Evolutionary conservation across 1,284 basidiomycete species (phyloP).

Genomic region (Puccinia polysora): DNA sequence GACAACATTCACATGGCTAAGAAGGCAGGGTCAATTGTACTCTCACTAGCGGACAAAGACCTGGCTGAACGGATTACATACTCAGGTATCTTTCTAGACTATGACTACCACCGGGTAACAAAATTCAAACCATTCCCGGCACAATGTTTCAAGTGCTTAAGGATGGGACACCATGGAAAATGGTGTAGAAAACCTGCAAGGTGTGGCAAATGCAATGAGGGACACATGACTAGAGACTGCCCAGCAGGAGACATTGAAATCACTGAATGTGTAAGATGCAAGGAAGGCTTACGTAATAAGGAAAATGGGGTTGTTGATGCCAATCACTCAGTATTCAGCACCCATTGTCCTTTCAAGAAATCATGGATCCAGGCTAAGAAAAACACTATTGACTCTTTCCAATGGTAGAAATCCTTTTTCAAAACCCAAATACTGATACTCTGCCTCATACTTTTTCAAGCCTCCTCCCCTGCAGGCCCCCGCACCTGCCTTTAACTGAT

Average conservation of each 20-base stretch:
- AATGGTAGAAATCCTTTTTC: too few species aligned
- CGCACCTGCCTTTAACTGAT: too few species aligned
- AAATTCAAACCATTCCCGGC: not conserved
- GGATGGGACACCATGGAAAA: conserved; percentile 1
- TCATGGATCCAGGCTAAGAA: not conserved
- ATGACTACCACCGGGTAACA: not conserved
- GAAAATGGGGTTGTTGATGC: not conserved
- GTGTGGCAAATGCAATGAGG: conserved; percentile 13
- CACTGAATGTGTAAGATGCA: not conserved
- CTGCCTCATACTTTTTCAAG: too few species aligned
- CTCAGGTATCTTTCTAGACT: conserved; percentile 4
- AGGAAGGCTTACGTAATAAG: not conserved
- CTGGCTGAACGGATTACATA: not conserved
- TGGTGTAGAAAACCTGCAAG: not conserved
- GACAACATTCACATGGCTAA: too few species aligned
- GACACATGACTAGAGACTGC: conserved; percentile 14
- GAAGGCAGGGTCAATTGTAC: too few species aligned
- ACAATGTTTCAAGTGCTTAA: conserved; percentile 22
- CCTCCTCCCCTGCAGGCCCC: too few species aligned
- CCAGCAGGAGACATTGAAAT: not conserved
- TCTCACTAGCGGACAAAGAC: too few species aligned
- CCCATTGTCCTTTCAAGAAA: not conserved
- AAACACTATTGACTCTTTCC: too few species aligned
- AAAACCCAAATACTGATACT: too few species aligned
- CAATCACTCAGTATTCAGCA: not conserved